Conservation (phyloP, 2,329 filamentous ascomycete species). For the Phoma sp. region DNA sequence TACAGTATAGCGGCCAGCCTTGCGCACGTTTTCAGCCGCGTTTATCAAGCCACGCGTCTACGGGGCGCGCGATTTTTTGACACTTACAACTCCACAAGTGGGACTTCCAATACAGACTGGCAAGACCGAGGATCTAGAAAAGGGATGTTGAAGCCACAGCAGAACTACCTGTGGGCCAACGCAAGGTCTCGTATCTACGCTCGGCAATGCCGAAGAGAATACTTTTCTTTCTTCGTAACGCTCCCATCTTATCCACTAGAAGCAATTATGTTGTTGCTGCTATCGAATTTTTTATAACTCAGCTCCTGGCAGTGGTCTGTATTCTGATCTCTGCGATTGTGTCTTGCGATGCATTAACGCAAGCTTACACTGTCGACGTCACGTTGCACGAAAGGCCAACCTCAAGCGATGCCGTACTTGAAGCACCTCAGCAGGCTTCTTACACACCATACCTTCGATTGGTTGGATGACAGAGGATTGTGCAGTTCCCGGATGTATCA, state of each 20-base stretch:
- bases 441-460: neutral
- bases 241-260: neutral
- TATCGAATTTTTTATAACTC: neutral
- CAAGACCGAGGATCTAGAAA: neutral
- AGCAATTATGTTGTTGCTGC: neutral
- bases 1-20: constrained; percentile 1
- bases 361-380: neutral
- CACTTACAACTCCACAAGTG: constrained; percentile 5
- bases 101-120: constrained; percentile 6
- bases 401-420: neutral
- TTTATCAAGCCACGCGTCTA: constrained; percentile 11
- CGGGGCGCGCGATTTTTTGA: constrained; percentile 11
- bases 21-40: constrained; percentile 7
- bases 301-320: neutral
- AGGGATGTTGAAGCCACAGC: constrained; percentile 2
- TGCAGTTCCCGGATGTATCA: neutral
- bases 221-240: neutral
- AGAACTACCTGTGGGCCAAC: neutral
- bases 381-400: neutral
- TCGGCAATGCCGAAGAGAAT: constrained; percentile 1
- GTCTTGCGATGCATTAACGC: constrained; percentile 5
- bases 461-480: neutral
- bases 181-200: neutral
- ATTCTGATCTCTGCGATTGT: neutral
- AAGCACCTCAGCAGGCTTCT: too few species aligned